A percentile compares a stretch with the other conserved stretches of the same genome.
Evolutionary conservation across 2,329 filamentous ascomycete genomes (phyloP).

Genomic region (Claviceps africana): DNA sequence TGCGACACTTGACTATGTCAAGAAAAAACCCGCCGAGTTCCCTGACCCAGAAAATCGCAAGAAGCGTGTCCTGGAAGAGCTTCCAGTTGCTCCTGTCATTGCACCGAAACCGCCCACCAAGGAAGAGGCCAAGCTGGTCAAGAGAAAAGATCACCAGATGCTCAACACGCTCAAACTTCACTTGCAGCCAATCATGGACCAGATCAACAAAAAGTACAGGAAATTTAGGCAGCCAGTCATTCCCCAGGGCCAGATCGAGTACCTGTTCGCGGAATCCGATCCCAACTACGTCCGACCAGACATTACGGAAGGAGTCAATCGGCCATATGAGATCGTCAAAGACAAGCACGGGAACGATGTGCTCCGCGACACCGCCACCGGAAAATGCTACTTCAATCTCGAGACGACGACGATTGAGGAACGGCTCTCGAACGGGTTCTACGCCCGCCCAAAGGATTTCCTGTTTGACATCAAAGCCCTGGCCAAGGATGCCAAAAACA

Average conservation of each 20-base stretch:
- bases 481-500: constrained; percentile 68
- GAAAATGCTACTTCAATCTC: constrained; percentile 89
- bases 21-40: constrained; percentile 69
- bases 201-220: constrained; percentile 80
- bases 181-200: constrained; percentile 92
- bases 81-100: constrained; percentile 62
- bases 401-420: constrained; percentile 90
- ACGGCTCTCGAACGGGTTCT: constrained; percentile 91
- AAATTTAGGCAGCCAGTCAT: constrained; percentile 76
- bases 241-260: constrained; percentile 57
- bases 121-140: constrained; percentile 66
- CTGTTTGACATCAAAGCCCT: constrained; percentile 73
- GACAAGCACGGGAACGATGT: constrained; percentile 70
- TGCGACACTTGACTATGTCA: constrained; percentile 60
- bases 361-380: constrained; percentile 57
- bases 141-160: constrained; percentile 67
- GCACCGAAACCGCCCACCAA: constrained; percentile 56
- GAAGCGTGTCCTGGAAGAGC: constrained; percentile 63
- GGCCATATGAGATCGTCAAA: constrained; percentile 66
- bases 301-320: constrained; percentile 36
- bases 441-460: constrained; percentile 82
- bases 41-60: constrained; percentile 78
- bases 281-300: constrained; percentile 53
- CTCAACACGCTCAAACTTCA: constrained; percentile 79
- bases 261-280: constrained; percentile 73